These are phyloP conservation scores for Angomonas deanei DNA, from an alignment of 208 protist genomes.

Conservation along the genomic window DNA sequence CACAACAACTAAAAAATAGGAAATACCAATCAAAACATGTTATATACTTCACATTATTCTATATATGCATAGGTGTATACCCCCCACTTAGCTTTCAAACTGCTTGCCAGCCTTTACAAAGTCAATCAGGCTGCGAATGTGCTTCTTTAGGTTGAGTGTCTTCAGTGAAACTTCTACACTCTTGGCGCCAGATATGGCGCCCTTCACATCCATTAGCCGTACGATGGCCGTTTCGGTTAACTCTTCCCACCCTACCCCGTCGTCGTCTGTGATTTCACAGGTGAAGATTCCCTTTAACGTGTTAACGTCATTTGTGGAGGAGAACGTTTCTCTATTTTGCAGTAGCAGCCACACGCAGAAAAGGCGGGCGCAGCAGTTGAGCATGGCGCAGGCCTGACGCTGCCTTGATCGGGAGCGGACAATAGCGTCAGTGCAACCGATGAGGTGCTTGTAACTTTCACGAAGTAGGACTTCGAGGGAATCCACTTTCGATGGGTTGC, in stretches of 20 bases:
- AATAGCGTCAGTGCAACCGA: conserved; percentile 41
- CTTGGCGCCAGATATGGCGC: conserved; percentile 7
- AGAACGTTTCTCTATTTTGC: conserved; percentile 19
- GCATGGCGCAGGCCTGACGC: conserved; percentile 42
- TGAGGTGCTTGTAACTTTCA: conserved; percentile 62
- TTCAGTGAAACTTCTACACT: conserved; percentile 26
- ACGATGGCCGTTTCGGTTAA: conserved; percentile 60
- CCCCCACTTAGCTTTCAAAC: not conserved
- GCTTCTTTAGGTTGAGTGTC: conserved; percentile 56
- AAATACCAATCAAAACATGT: too few relatives aligned
- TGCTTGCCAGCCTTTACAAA: conserved; percentile 12
- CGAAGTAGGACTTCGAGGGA: conserved; percentile 82
- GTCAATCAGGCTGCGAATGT: conserved; percentile 40
- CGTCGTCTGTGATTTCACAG: conserved; percentile 44
- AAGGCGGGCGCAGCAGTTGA: conserved; percentile 78
- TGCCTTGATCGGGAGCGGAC: conserved; percentile 25
- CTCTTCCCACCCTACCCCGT: conserved; percentile 88
- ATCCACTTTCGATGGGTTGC: conserved; percentile 63
- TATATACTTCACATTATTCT: not conserved
- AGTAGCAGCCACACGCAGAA: conserved; percentile 56
- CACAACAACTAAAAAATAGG: conserved; percentile 9
- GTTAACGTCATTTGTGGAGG: conserved; percentile 7
- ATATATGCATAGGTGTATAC: too few relatives aligned
- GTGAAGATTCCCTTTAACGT: conserved; percentile 53
- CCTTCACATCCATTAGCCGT: conserved; percentile 51